Evolutionary conservation across 2,329 filamentous ascomycete genomes (phyloP).

Genomic region (Alternaria conjuncta): DNA sequence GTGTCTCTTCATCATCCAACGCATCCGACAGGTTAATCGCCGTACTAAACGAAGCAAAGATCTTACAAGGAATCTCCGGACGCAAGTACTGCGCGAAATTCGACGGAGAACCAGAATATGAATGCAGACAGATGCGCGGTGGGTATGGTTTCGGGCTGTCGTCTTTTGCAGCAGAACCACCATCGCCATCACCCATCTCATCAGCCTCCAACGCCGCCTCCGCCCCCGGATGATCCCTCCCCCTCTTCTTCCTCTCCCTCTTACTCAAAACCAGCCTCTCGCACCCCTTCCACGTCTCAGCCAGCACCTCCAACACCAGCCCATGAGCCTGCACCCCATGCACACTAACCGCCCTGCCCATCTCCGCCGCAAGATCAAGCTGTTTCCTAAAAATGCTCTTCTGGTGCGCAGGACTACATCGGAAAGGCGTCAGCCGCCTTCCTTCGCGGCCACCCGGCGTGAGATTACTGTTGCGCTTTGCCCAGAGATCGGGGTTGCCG

Average conservation of each 20-base stretch:
- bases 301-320: constrained; percentile 68
- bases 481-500: constrained; percentile 34
- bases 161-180: constrained; percentile 6
- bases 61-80: constrained; percentile 71
- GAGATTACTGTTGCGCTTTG: constrained; percentile 56
- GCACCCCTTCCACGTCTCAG: constrained; percentile 72
- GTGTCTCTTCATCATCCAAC: constrained; percentile 54
- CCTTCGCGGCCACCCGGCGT: constrained; percentile 76
- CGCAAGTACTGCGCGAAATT: constrained; percentile 79
- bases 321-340: constrained; percentile 82
- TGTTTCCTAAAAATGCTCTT: constrained; percentile 69
- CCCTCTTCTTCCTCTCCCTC: constrained; percentile 56
- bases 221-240: constrained; percentile 20
- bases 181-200: not conserved
- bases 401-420: constrained; percentile 74
- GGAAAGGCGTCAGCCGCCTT: constrained; percentile 69
- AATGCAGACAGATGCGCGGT: constrained; percentile 90
- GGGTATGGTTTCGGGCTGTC: constrained; percentile 71
- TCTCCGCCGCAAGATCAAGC: constrained; percentile 72
- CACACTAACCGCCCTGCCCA: constrained; percentile 69
- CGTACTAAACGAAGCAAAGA: constrained; percentile 89
- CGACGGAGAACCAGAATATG: constrained; percentile 81
- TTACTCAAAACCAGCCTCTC: constrained; percentile 68
- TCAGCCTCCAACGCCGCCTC: constrained; percentile 12
- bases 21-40: constrained; percentile 74